Evolutionary conservation across 345 rosid genomes (phyloP).

Genomic region (Murraya paniculata): DNA sequence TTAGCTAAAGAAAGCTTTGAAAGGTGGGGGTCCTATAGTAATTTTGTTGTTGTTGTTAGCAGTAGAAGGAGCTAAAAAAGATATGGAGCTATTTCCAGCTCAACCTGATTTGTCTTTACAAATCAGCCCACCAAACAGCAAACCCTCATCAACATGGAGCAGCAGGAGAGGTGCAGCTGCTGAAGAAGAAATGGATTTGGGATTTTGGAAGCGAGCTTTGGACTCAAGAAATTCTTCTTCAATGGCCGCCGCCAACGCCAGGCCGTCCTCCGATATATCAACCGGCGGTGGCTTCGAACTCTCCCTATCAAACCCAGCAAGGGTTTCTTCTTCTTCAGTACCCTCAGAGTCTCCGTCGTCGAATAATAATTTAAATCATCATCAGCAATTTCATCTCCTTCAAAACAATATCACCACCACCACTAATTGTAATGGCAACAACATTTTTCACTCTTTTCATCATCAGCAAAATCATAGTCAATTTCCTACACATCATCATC

Average conservation of each 20-base stretch:
- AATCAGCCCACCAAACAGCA: conserved; percentile 70
- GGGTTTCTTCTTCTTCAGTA: conserved; percentile 15
- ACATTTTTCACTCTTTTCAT: conserved; percentile 35
- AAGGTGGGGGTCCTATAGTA: not conserved
- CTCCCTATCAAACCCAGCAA: conserved; percentile 57
- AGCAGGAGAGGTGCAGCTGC: conserved; percentile 17
- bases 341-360: not conserved
- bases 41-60: not conserved
- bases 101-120: conserved; percentile 76
- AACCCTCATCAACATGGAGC: conserved; percentile 64
- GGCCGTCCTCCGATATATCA: not conserved
- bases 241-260: conserved; percentile 29
- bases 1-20: not conserved
- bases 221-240: conserved; percentile 54
- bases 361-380: conserved; percentile 12
- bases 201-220: conserved; percentile 60
- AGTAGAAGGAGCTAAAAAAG: not conserved
- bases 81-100: conserved; percentile 80
- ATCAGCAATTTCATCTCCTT: conserved; percentile 31
- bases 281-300: conserved; percentile 48
- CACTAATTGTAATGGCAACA: conserved; percentile 25
- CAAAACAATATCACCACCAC: conserved; percentile 20
- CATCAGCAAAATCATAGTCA: conserved; percentile 22
- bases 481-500: conserved; percentile 29
- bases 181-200: conserved; percentile 50